Evolutionary conservation across 139 green algal species (phyloP), one percentile per base, ranked within the genome.

Genomic region (Protoeuglena noctilucae): DNA sequence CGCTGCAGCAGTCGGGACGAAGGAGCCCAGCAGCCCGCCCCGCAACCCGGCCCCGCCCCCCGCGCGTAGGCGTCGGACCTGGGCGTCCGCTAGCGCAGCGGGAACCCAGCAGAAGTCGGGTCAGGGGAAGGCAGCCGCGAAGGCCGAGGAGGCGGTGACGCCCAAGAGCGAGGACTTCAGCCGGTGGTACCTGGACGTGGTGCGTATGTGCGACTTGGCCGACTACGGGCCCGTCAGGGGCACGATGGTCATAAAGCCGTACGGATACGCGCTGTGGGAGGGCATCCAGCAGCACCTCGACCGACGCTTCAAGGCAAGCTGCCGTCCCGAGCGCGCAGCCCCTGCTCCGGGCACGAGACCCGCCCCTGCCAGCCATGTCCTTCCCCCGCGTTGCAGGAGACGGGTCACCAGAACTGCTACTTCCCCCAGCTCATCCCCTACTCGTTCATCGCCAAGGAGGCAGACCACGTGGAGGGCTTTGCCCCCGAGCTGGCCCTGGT

Each of bases 391-490:
- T 96, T 96, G 71, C 93, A 94, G 65, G 77, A 85, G 51, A 76
- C 63, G 1, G 90, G 90, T 1, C 70, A 87, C 39, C 41, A 89
- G 48, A 98, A 98, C 60, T 84, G 79, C 26, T 96, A 96, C 71
- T 98, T 98, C 65, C 90, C 90, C 6, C 82, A 94, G 74, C 83
- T 99, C 59, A 99, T 99, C 51, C 92, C 92, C 2, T 77, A 85
- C 51, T 93, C 77, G 19, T 99, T 99, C 80, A 89, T 99, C 47
- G 67, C 82, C 19, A 97, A 96, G 67, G 92, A 99, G 73, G 85
- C 89, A n/a, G 70, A 81, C 55, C 92, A 99, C 58, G 87, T 99
- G 53, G 92, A 98, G 63, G 92, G 92, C n/a, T 99, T 99, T 77
- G 81, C 85, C 1, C 92, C 92, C 17, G 92, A 99, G 80, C 79